A percentile compares a stretch with the other conserved stretches of the same genome.
phyloP scores from a whole-genome alignment of 176 grass and related monocot genomes.

The Luzula sylvatica region DNA sequence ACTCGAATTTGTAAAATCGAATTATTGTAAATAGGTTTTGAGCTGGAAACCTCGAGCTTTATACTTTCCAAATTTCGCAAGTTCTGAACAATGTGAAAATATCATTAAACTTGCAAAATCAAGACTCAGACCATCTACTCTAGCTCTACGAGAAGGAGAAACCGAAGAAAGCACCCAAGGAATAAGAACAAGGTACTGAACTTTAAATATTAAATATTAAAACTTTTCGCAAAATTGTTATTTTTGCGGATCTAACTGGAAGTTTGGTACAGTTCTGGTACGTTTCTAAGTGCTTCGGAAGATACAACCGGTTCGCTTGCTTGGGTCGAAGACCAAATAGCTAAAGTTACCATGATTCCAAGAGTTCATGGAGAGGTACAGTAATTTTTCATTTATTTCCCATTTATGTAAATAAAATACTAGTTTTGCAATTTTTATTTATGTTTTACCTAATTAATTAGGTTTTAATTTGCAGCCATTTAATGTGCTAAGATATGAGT shows the following conservation, averaged over 20 bases:
- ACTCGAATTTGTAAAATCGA: conserved; percentile 3
- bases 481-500: conserved; percentile 84
- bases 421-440: background rate
- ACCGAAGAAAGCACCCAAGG: conserved; percentile 65
- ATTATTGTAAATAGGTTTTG: conserved; percentile 69
- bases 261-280: conserved; percentile 58
- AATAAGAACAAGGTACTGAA: conserved; percentile 86
- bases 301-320: conserved; percentile 63
- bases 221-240: too few species aligned
- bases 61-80: conserved; percentile 83
- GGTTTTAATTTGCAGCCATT: conserved; percentile 47
- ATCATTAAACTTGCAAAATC: conserved; percentile 59
- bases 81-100: conserved; percentile 64
- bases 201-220: background rate
- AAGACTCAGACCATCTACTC: conserved; percentile 68
- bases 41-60: conserved; percentile 88
- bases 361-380: conserved; percentile 75
- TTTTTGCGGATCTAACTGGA: too few species aligned
- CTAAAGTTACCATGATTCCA: conserved; percentile 83
- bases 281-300: conserved; percentile 78
- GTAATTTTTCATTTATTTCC: background rate
- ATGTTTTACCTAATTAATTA: conserved; percentile 14
- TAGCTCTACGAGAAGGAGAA: conserved; percentile 88
- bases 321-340: conserved; percentile 80
- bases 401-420: conserved; percentile 3